Base-by-base conservation (phyloP, 2,329 filamentous ascomycete genomes). In the Zymoseptoria tritici region DNA sequence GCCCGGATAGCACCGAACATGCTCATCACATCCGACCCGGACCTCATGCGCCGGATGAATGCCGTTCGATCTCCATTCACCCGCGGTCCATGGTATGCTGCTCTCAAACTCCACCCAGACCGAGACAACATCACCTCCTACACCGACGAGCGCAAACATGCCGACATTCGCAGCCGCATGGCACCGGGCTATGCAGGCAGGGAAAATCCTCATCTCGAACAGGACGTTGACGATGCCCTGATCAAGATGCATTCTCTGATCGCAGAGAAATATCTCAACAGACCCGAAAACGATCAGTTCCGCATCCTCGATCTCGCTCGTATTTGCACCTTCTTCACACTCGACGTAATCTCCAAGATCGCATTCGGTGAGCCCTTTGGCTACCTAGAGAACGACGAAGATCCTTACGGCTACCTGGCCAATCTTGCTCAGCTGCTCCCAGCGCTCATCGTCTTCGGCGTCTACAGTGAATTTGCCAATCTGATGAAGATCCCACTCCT, bases 351-450 rank as follows among this genome's bases (percentile, higher is more conserved):
- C 60, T 75, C 73, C 1, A 72, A 73, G 56, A 64, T 77, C 29
- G 75, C 74, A 7, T 77, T 77, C 58, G 74, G 74, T 4, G 72
- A 79, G 55, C 68, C 76, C 0, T 81, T 83, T 61, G 80, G 81
- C 11, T 80, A 79, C 62, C 64, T 83, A 0, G 74, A 75, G n/a
- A 65, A 73, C 4, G 78, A 83, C 63, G 68, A 72, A 3, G 81
- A 83, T 60, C 73, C 78, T 0, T 79, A 78, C 63, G 76, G 75
- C 55, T 82, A 81, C 64, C 77, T 82, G 55, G 67, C 73, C 56
- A 78, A 78, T 6, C 75, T 76, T 0, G 73, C 78, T 54, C 69
- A 75, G 50, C 76, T 73, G 9, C 61, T 81, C 0, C 77, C 78
- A 0, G 72, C 75, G n/a, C 74, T 80, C 16, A 77, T 79, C 56